These are phyloP conservation scores for Aspergillus spinulosporus DNA, from an alignment of 2,329 filamentous ascomycete genomes.

Conservation along the genomic window DNA sequence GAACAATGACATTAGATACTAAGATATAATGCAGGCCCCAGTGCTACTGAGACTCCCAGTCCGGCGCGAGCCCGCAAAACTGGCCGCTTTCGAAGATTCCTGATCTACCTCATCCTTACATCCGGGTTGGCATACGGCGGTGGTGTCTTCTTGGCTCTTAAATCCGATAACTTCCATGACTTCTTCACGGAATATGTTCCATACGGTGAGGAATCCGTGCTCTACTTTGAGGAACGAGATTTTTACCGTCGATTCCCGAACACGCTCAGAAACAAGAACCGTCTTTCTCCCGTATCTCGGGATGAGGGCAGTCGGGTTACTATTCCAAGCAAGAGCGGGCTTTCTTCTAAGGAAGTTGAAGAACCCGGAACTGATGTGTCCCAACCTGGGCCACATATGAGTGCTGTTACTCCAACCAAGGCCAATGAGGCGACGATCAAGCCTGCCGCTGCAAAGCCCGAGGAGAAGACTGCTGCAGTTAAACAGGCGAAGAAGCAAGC, in stretches of 20 bases:
- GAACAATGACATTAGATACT: slow-evolving; percentile 25
- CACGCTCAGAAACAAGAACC: slow-evolving; percentile 51
- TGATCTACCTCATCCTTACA: slow-evolving; percentile 75
- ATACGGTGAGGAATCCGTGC: slow-evolving; percentile 88
- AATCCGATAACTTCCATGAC: slow-evolving; percentile 98
- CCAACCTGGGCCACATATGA: slow-evolving; percentile 52
- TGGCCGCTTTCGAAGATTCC: slow-evolving; percentile 73
- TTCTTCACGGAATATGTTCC: slow-evolving; percentile 98
- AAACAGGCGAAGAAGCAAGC: slow-evolving; percentile 36
- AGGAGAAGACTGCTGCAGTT: slow-evolving; percentile 31
- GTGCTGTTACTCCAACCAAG: slow-evolving; percentile 36
- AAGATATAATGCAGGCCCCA: slow-evolving; percentile 40
- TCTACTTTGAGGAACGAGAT: slow-evolving; percentile 93
- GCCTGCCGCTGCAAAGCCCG: slow-evolving; percentile 29
- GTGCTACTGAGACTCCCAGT: slow-evolving; percentile 39
- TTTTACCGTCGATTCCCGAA: slow-evolving; percentile 81
- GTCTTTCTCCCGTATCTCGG: slow-evolving; percentile 32
- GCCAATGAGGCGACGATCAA: slow-evolving; percentile 30
- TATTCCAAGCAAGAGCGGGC: slow-evolving; percentile 81
- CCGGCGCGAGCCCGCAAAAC: slow-evolving; percentile 60
- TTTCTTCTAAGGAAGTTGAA: slow-evolving; percentile 75
- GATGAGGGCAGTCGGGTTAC: slow-evolving; percentile 70
- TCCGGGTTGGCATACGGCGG: slow-evolving; percentile 78
- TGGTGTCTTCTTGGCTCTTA: slow-evolving; percentile 86
- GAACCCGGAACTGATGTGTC: slow-evolving; percentile 61